Conservation (phyloP, 306 rosid species). For the Adenanthera pavonina region DNA sequence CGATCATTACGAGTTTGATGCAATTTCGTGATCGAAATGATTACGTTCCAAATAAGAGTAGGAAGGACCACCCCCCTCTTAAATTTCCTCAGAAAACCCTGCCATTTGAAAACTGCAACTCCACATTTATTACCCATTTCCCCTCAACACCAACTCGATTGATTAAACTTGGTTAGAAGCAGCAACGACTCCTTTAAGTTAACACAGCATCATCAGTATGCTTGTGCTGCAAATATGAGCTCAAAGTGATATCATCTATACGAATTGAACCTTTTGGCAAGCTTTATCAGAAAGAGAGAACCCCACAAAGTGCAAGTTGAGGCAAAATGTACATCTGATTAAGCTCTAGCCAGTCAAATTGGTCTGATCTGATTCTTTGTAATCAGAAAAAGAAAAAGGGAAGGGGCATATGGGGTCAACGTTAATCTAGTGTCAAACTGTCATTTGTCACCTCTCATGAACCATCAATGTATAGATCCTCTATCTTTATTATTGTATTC, state of each 20-base stretch:
- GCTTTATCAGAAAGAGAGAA: background rate
- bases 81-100: background rate
- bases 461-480: background rate
- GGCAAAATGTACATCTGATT: slow-evolving; percentile 5
- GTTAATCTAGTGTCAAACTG: slow-evolving; percentile 22
- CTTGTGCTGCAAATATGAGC: background rate
- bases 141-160: slow-evolving; percentile 5
- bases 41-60: slow-evolving; percentile 47
- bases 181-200: background rate
- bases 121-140: slow-evolving; percentile 2
- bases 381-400: slow-evolving; percentile 29
- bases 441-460: background rate
- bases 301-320: slow-evolving; percentile 31
- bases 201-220: background rate
- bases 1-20: slow-evolving; percentile 33
- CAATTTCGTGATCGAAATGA: slow-evolving; percentile 54
- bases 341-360: slow-evolving; percentile 10
- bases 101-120: background rate
- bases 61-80: slow-evolving; percentile 44
- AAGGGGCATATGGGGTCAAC: slow-evolving; percentile 35
- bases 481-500: background rate
- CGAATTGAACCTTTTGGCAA: background rate
- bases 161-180: background rate
- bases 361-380: slow-evolving; percentile 16
- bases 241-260: slow-evolving; percentile 6